These are phyloP conservation scores for Salix koriyanagi DNA, from an alignment of 345 rosid species.

Conservation along the genomic window DNA sequence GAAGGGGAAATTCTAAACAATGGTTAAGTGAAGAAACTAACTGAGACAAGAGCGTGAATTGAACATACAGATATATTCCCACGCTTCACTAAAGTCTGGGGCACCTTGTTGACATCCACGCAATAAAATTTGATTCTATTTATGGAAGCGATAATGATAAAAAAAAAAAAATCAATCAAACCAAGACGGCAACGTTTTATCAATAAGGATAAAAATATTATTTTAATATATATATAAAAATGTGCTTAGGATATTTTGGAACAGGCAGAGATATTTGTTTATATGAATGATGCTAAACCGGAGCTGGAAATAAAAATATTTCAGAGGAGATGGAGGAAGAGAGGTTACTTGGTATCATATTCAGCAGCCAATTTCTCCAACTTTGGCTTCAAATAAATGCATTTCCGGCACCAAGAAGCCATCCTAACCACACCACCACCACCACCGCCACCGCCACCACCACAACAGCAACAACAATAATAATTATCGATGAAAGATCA, in stretches of 20 bases:
- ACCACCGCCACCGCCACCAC: accelerated
- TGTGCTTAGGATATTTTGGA: too few relatives aligned
- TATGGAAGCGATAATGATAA: neutral
- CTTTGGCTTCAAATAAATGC: constrained; percentile 90
- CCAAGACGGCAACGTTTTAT: neutral
- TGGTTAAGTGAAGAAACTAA: neutral
- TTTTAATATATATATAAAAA: too few relatives aligned
- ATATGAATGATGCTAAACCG: neutral
- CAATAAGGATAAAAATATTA: too few relatives aligned
- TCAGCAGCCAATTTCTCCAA: constrained; percentile 79
- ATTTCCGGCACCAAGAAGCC: constrained; percentile 97
- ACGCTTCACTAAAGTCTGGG: constrained; percentile 71
- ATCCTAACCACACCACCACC: constrained; percentile 44
- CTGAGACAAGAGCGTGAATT: neutral
- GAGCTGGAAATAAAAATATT: neutral
- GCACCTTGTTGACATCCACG: constrained; percentile 87
- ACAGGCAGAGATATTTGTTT: neutral
- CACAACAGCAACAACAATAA: too few relatives aligned
- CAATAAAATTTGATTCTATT: constrained; percentile 61
- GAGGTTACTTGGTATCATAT: constrained; percentile 40
- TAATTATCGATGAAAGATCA: too few relatives aligned
- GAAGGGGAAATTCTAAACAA: neutral
- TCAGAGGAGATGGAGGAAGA: neutral
- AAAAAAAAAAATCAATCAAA: neutral
- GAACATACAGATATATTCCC: constrained; percentile 70